Evolutionary conservation across 2,329 filamentous ascomycete species (phyloP).

Genomic region (Exserohilum rostratum): DNA sequence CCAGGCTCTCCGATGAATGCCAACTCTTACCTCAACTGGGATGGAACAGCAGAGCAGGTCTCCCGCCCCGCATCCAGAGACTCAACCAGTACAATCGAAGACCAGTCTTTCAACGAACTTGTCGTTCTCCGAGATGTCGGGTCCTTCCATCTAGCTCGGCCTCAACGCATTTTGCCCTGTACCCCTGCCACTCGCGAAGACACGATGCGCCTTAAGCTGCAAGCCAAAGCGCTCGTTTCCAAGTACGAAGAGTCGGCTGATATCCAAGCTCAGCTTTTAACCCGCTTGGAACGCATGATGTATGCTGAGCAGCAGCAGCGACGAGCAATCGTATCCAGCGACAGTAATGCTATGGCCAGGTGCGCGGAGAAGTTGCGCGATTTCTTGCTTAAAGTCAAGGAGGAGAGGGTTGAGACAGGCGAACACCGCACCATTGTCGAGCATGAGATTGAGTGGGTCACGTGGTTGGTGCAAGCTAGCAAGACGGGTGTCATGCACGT

Average conservation of each 20-base stretch:
- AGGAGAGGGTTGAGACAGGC: constrained; percentile 30
- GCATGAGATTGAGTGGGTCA: constrained; percentile 40
- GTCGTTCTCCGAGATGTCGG: constrained; percentile 31
- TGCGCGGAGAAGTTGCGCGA: constrained; percentile 25
- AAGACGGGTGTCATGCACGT: constrained; percentile 39
- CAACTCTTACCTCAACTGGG: constrained; percentile 5
- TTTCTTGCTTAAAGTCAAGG: constrained; percentile 21
- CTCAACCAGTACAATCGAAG: neutral
- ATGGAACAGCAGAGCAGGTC: neutral
- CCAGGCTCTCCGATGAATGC: neutral
- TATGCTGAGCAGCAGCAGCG: constrained; percentile 6
- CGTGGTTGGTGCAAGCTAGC: constrained; percentile 36
- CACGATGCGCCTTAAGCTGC: constrained; percentile 22
- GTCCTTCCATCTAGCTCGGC: constrained; percentile 26
- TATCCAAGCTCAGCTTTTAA: constrained; percentile 21
- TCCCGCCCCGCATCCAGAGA: neutral
- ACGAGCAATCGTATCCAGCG: neutral
- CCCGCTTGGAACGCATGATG: constrained; percentile 34
- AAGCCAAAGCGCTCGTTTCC: constrained; percentile 22
- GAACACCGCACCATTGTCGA: constrained; percentile 26
- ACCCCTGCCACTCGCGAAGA: constrained; percentile 32
- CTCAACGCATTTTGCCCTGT: constrained; percentile 25
- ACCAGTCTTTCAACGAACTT: constrained; percentile 29
- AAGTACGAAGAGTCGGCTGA: constrained; percentile 26
- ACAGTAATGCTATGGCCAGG: constrained; percentile 1